Conservation (phyloP, 2,329 filamentous ascomycete species). For the Neonectria ditissima region DNA sequence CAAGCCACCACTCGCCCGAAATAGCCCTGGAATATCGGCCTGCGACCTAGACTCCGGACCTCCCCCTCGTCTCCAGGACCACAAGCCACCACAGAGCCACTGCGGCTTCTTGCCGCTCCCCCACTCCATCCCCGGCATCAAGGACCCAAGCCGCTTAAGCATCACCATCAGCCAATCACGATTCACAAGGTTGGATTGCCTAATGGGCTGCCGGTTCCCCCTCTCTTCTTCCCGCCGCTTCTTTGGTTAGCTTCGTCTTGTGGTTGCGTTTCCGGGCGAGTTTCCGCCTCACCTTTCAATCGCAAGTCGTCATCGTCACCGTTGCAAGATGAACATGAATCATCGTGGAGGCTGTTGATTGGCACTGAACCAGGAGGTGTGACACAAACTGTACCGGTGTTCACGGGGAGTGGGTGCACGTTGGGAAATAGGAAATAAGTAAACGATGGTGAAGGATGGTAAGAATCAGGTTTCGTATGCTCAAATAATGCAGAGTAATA, state of each 20-base stretch:
- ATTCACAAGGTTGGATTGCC: too few species aligned
- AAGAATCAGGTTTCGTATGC: background rate
- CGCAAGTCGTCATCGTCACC: background rate
- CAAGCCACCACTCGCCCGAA: background rate
- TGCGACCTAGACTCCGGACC: too few species aligned
- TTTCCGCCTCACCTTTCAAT: background rate
- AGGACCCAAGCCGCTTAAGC: background rate
- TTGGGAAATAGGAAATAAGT: background rate
- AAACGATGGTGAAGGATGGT: background rate
- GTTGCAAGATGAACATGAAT: background rate
- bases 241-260: background rate
- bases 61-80: background rate
- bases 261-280: background rate
- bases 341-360: background rate
- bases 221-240: background rate
- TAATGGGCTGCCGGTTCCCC: background rate
- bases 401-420: background rate
- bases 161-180: background rate
- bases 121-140: background rate
- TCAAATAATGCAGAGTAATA: slow-evolving; percentile 5
- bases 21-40: background rate
- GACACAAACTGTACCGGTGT: background rate
- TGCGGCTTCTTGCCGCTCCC: background rate
- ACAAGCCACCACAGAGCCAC: background rate
- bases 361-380: too few species aligned